Conservation (phyloP, 2,329 filamentous ascomycete species). For the Scytalidium lignicola region DNA sequence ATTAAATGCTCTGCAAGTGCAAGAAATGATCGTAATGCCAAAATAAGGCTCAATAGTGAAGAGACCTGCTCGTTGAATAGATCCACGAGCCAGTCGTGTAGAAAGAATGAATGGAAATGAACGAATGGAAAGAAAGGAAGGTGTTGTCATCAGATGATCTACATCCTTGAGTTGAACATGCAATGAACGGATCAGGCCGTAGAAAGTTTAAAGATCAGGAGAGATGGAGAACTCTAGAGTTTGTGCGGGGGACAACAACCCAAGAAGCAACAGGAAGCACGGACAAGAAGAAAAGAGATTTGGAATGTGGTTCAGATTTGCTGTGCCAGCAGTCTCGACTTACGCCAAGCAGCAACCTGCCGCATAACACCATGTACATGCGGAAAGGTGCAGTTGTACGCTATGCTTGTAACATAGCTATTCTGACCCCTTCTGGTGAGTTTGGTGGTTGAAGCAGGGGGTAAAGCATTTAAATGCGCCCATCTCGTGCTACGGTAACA, state of each 20-base stretch:
- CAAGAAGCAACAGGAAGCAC: no score
- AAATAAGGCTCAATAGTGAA: constrained; percentile 7
- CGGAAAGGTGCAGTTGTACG: no score
- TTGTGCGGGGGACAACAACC: no score
- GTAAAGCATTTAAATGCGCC: not conserved
- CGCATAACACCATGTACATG: no score
- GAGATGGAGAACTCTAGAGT: no score
- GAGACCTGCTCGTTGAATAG: constrained; percentile 16
- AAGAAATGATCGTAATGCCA: not conserved
- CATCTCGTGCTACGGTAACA: not conserved
- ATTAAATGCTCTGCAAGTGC: constrained; percentile 16
- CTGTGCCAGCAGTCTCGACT: no score
- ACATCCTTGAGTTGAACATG: not conserved
- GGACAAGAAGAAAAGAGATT: no score
- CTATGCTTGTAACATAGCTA: not conserved
- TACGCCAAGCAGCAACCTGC: no score
- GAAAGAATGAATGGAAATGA: constrained; percentile 12
- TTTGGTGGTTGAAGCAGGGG: not conserved
- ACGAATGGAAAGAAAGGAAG: constrained; percentile 12
- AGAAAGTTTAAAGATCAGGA: constrained; percentile 11
- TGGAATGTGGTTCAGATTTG: no score
- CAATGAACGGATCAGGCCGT: not conserved
- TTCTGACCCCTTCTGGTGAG: not conserved
- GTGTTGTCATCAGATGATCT: not conserved
- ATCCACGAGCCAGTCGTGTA: constrained; percentile 29